A percentile compares a stretch with the other conserved stretches of the same genome.
These are phyloP conservation scores for Auxenochlorella protothecoides DNA, from an alignment of 139 green algal species.

Conservation along the genomic window DNA sequence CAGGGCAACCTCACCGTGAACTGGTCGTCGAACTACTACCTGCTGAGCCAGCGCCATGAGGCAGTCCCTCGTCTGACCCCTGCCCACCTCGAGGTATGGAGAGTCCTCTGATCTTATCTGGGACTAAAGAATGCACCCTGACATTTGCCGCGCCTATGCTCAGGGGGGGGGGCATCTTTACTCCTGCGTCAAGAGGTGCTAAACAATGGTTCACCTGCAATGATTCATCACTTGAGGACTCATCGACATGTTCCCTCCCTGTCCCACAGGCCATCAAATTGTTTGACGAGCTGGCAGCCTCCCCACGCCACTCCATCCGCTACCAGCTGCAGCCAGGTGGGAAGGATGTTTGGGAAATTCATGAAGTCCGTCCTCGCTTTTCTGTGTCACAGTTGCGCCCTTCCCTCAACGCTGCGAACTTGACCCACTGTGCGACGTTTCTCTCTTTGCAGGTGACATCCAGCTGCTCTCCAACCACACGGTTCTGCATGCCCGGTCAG, in stretches of 20 bases:
- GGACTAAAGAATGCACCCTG: too few species aligned
- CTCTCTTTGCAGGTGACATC: conserved; percentile 36
- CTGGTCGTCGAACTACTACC: conserved; percentile 38
- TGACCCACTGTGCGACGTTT: background rate
- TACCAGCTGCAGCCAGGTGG: too few species aligned
- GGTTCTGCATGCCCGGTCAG: conserved; percentile 34
- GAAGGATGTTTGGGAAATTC: too few species aligned
- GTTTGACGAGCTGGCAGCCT: conserved; percentile 30
- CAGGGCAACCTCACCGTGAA: conserved; percentile 20
- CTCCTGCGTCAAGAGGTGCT: too few species aligned
- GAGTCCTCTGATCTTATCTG: too few species aligned
- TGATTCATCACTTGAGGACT: too few species aligned
- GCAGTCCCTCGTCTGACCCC: conserved; percentile 36
- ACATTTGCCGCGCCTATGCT: too few species aligned
- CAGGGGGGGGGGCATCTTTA: too few species aligned
- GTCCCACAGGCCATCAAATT: conserved; percentile 10
- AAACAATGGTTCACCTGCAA: too few species aligned
- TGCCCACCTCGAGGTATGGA: conserved; percentile 26
- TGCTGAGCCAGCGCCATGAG: conserved; percentile 25
- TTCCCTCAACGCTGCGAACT: too few species aligned
- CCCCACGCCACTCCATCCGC: background rate
- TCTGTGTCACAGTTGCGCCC: too few species aligned
- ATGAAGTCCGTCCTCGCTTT: too few species aligned
- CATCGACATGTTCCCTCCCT: background rate
- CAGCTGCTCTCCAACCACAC: conserved; percentile 60